phyloP scores from a whole-genome alignment of 2,329 filamentous ascomycete genomes.

The Tolypocladium inflatum region DNA sequence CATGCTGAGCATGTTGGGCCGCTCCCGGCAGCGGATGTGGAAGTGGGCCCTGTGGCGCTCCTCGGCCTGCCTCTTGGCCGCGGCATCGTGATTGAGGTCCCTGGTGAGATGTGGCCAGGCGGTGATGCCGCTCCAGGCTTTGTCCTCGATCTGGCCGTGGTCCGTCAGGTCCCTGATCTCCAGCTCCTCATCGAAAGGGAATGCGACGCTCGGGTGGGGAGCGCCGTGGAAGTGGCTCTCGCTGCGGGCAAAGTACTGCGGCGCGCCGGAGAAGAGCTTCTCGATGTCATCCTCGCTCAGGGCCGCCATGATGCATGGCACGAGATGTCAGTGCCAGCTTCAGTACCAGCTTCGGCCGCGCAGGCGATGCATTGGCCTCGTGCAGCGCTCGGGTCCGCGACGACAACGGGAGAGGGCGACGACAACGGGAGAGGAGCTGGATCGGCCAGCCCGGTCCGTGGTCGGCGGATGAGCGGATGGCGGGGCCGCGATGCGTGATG shows the following conservation, averaged over 20 bases:
- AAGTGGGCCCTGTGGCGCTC: slow-evolving; percentile 45
- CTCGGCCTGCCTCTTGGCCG: slow-evolving; percentile 29
- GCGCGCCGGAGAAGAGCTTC: slow-evolving; percentile 66
- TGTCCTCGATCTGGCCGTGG: slow-evolving; percentile 52
- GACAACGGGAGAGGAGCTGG: neutral
- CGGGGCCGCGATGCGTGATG: neutral
- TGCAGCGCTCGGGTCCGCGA: neutral
- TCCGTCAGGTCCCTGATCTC: slow-evolving; percentile 55
- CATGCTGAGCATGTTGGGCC: slow-evolving; percentile 64
- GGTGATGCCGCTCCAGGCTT: slow-evolving; percentile 53
- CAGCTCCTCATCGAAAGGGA: slow-evolving; percentile 56
- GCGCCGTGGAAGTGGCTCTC: slow-evolving; percentile 50
- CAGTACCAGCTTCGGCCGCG: neutral
- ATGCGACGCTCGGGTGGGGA: slow-evolving; percentile 54
- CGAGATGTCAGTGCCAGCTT: slow-evolving; percentile 5
- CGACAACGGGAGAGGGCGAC: neutral
- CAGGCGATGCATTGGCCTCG: neutral
- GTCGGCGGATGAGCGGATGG: neutral
- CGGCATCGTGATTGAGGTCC: slow-evolving; percentile 35
- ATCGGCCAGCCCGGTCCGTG: neutral
- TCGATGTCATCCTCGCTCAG: slow-evolving; percentile 52
- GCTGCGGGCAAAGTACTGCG: slow-evolving; percentile 57
- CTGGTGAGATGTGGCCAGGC: slow-evolving; percentile 53
- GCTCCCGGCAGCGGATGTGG: slow-evolving; percentile 48
- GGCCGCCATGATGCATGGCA: slow-evolving; percentile 31